These are phyloP conservation scores for Citrus reticulata DNA, from an alignment of 345 rosid species.

Conservation along the genomic window DNA sequence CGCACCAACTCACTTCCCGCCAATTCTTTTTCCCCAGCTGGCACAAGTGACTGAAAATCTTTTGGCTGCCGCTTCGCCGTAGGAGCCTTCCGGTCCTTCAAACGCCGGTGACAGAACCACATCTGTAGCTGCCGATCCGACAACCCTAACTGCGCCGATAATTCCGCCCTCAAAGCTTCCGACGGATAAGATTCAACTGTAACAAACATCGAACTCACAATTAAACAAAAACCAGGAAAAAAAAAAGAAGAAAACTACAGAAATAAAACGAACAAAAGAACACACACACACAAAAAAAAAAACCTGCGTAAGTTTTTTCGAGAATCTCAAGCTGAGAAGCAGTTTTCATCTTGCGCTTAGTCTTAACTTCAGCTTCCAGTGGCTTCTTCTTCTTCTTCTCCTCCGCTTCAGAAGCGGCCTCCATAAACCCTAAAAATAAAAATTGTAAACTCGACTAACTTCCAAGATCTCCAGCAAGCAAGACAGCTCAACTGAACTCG, in stretches of 20 bases:
- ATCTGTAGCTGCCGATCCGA: constrained; percentile 92
- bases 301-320: constrained; percentile 78
- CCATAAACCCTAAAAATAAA: constrained; percentile 32
- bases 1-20: constrained; percentile 21
- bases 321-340: constrained; percentile 86
- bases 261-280: not conserved
- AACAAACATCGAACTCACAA: not conserved
- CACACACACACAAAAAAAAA: not conserved
- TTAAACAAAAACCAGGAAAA: not conserved
- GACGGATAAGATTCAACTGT: constrained; percentile 78
- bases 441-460: not conserved
- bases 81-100: constrained; percentile 76
- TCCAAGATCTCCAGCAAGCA: not conserved
- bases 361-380: constrained; percentile 57
- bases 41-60: constrained; percentile 28
- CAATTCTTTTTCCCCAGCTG: constrained; percentile 25
- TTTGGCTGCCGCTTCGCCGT: constrained; percentile 47
- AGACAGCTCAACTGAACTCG: not conserved
- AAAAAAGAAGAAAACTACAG: not conserved
- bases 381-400: constrained; percentile 45
- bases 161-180: constrained; percentile 65
- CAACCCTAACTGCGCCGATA: constrained; percentile 69
- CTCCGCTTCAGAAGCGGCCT: constrained; percentile 45
- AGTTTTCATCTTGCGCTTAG: constrained; percentile 90
- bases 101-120: constrained; percentile 96